Evolutionary conservation across 441 rosid genomes (phyloP).

Genomic region (Adansonia rubrostipa): DNA sequence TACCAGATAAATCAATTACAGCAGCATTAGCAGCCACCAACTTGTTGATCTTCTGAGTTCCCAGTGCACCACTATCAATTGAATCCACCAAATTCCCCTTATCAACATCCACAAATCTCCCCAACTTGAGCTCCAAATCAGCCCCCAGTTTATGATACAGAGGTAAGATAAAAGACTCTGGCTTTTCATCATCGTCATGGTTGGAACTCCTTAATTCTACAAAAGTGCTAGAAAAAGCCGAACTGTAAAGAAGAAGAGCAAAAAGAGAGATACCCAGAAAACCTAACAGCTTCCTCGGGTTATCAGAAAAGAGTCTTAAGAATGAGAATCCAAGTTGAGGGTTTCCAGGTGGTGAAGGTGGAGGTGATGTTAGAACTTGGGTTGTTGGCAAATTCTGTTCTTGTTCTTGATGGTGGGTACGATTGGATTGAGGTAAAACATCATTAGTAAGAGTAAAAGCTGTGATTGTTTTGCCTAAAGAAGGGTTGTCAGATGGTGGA

Average conservation of each 20-base stretch:
- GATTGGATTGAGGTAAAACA: constrained; percentile 31
- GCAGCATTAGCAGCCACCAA: constrained; percentile 42
- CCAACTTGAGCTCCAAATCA: constrained; percentile 51
- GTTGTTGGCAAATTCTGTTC: neutral
- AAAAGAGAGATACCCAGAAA: constrained; percentile 61
- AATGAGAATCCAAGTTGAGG: constrained; percentile 42
- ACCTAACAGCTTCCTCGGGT: constrained; percentile 46
- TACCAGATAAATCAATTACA: constrained; percentile 49
- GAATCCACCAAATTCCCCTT: constrained; percentile 40
- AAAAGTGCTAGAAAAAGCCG: constrained; percentile 45
- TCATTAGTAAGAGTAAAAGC: constrained; percentile 68
- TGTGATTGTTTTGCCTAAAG: constrained; percentile 85
- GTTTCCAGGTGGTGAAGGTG: constrained; percentile 37
- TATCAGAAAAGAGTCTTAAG: constrained; percentile 35
- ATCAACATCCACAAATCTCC: constrained; percentile 48
- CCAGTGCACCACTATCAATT: constrained; percentile 35
- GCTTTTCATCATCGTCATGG: constrained; percentile 41
- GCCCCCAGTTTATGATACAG: constrained; percentile 63
- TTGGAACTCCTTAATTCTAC: constrained; percentile 47
- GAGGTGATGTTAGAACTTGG: constrained; percentile 13
- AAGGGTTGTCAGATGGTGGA: constrained; percentile 80
- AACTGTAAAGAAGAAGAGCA: constrained; percentile 52
- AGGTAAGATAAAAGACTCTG: constrained; percentile 65
- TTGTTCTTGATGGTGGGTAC: constrained; percentile 26
- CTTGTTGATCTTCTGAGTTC: constrained; percentile 37